Evolutionary conservation across 2,329 filamentous ascomycete species (phyloP).

Genomic region (Chaetomiaceae sp.): DNA sequence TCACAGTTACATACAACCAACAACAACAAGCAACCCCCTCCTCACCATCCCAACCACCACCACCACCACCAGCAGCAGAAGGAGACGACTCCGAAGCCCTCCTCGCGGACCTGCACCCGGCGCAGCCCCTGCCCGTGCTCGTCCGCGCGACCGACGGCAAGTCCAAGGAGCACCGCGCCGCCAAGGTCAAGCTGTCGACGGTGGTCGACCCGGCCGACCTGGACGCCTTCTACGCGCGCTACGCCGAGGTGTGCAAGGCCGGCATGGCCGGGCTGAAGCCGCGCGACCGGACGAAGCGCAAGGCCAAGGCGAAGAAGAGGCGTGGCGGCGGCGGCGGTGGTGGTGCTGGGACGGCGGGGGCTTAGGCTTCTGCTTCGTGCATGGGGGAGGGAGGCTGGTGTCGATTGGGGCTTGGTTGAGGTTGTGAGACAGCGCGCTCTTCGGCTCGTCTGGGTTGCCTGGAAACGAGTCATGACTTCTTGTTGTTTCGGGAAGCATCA

Average conservation of each 20-base stretch:
- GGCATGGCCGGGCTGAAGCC: constrained; percentile 91
- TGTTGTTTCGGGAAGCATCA: too few species aligned
- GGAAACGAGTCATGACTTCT: too few species aligned
- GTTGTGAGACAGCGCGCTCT: too few species aligned
- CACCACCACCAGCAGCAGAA: constrained; percentile 27
- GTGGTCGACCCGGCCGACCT: constrained; percentile 70
- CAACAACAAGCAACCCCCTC: too few species aligned
- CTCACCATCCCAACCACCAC: too few species aligned
- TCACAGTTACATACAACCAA: constrained; percentile 38
- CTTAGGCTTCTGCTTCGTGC: too few species aligned
- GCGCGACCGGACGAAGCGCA: constrained; percentile 81
- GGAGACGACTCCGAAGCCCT: constrained; percentile 28
- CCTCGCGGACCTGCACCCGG: constrained; percentile 54
- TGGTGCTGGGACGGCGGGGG: too few species aligned
- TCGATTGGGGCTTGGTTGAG: too few species aligned
- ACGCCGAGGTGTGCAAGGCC: constrained; percentile 84
- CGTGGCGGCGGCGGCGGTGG: constrained; percentile 22
- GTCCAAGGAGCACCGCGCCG: constrained; percentile 47
- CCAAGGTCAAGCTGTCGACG: constrained; percentile 73
- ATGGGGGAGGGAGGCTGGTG: too few species aligned
- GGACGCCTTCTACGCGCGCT: constrained; percentile 73
- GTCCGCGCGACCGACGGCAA: constrained; percentile 82
- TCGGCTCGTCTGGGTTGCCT: too few species aligned
- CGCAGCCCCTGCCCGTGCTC: constrained; percentile 60
- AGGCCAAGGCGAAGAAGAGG: constrained; percentile 68